Percentiles rank a stretch among this genome's conserved stretches.
Conservation (phyloP, 1,139 yeast species). For the Yamadazyma blattariae region DNA sequence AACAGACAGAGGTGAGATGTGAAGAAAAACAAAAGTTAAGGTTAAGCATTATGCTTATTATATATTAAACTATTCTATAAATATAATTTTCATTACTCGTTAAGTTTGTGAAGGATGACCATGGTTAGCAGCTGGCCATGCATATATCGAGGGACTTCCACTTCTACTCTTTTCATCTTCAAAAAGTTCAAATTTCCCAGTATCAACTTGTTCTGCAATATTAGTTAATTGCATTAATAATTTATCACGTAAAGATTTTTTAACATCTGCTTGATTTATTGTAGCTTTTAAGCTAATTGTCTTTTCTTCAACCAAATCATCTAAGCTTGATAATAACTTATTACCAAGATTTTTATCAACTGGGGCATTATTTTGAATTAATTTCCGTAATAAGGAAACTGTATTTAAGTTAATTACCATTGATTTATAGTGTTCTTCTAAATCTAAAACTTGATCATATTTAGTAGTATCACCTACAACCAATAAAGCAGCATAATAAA, state of each 20-base stretch:
- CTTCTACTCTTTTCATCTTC: conserved; percentile 22
- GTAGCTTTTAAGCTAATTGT: conserved; percentile 13
- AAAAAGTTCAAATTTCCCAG: conserved; percentile 15
- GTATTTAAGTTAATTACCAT: conserved; percentile 26
- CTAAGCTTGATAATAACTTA: conserved; percentile 45
- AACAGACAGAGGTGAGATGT: too few relatives aligned
- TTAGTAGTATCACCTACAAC: conserved; percentile 42
- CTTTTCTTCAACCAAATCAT: conserved; percentile 42
- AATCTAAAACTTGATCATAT: conserved; percentile 7
- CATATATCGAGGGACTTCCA: conserved; percentile 45
- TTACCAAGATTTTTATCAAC: conserved; percentile 53
- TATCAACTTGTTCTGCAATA: conserved; percentile 11
- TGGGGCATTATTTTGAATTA: conserved; percentile 46
- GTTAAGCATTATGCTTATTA: too few relatives aligned
- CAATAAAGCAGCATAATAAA: conserved; percentile 63
- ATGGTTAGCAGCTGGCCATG: conserved; percentile 70
- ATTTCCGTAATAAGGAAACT: conserved; percentile 40
- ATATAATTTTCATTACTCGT: background rate
- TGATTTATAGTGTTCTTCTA: conserved; percentile 19
- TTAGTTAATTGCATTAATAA: conserved; percentile 17
- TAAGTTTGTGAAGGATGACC: conserved; percentile 49
- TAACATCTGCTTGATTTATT: conserved; percentile 8
- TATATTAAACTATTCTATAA: background rate
- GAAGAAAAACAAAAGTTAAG: too few relatives aligned
- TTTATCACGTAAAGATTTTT: conserved; percentile 12